phyloP scores from a whole-genome alignment of 139 green algal species.

The Tetradesmus obliquus region DNA sequence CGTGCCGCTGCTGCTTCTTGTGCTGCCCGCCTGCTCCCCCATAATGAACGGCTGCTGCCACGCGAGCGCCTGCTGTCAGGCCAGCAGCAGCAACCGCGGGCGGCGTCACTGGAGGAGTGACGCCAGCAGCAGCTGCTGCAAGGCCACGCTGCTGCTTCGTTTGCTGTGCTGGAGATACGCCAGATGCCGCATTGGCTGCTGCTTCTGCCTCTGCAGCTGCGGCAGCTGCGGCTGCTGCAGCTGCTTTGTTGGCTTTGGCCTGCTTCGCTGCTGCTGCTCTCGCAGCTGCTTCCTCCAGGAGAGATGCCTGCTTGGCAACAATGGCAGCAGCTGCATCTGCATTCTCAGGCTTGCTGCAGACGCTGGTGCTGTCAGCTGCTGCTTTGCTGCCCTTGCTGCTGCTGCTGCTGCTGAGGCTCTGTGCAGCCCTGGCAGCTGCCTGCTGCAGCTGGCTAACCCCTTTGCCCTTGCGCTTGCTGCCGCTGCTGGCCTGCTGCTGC shows the following conservation, averaged over 20 bases:
- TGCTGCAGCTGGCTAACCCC: not conserved
- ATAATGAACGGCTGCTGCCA: constrained; percentile 11
- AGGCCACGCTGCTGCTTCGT: not conserved
- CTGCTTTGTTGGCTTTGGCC: not conserved
- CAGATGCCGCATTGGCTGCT: not conserved
- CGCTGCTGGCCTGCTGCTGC: constrained; percentile 25
- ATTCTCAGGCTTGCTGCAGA: not conserved
- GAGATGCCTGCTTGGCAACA: constrained; percentile 4
- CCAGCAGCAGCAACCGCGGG: not conserved
- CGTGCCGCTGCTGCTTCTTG: not conserved
- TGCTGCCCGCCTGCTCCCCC: not conserved
- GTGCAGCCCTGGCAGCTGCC: not conserved
- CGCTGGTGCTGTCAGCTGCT: not conserved
- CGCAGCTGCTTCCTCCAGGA: constrained; percentile 7
- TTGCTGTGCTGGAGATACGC: not conserved
- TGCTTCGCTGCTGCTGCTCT: constrained; percentile 30
- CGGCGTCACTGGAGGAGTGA: not conserved
- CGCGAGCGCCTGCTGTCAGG: not conserved
- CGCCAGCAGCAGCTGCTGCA: not conserved
- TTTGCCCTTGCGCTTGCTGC: constrained; percentile 14
- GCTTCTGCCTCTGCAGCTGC: not conserved
- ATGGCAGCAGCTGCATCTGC: not conserved
- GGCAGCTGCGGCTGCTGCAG: not conserved
- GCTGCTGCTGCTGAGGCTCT: not conserved
- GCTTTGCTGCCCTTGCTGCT: constrained; percentile 23